Percentiles rank a stretch among this genome's conserved stretches.
These are phyloP conservation scores for Avena sativa DNA, from an alignment of 176 grass and related monocot genomes.

Conservation along the genomic window DNA sequence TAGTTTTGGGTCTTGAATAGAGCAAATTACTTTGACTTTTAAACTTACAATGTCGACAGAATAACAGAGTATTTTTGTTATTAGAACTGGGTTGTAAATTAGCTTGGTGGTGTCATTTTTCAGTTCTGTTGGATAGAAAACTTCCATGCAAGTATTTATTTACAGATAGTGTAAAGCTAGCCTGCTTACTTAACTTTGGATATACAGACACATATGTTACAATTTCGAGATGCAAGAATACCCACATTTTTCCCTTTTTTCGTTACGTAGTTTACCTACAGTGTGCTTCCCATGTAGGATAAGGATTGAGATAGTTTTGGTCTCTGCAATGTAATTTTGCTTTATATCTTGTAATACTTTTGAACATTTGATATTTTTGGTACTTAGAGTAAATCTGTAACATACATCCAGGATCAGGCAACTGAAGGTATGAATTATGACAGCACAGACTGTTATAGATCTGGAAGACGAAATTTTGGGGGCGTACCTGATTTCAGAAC, in stretches of 20 bases:
- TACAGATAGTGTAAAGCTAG: not conserved
- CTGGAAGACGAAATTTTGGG: conserved; percentile 36
- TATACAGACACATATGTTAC: conserved; percentile 2
- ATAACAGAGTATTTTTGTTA: not conserved
- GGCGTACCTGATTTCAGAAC: conserved; percentile 59
- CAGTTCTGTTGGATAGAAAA: not conserved
- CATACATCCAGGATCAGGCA: conserved; percentile 47
- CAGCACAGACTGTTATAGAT: conserved; percentile 34
- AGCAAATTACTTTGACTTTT: not conserved
- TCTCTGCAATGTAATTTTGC: not conserved
- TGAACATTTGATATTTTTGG: conserved; percentile 18
- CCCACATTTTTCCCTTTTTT: not conserved
- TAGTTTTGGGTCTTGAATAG: not conserved
- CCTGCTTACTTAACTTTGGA: not conserved
- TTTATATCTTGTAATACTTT: not conserved
- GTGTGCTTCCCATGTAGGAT: conserved; percentile 16
- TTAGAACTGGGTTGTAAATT: not conserved
- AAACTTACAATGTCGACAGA: not conserved
- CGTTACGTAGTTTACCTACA: not conserved
- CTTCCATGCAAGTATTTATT: not conserved
- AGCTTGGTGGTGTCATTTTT: not conserved
- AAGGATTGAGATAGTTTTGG: conserved; percentile 2
- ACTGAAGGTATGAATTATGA: conserved; percentile 23
- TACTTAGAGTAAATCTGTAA: conserved; percentile 29
- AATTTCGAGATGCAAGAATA: not conserved